Percentiles rank a stretch among this genome's conserved stretches.
phyloP scores from a whole-genome alignment of 2,329 filamentous ascomycete genomes.

The Fusarium robinianum region DNA sequence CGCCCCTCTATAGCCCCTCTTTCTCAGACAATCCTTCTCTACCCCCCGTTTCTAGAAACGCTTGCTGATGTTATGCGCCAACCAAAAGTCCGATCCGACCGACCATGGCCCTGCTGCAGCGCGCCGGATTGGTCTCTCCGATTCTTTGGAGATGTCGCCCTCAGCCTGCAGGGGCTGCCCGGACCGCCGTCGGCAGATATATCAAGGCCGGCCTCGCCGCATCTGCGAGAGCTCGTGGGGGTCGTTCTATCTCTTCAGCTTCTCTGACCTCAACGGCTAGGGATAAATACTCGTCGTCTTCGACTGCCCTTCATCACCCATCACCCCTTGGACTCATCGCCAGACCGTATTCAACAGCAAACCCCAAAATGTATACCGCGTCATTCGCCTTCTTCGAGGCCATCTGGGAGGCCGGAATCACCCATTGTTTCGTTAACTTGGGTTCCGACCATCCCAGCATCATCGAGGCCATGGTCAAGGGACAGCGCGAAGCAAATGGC shows the following conservation, averaged over 20 bases:
- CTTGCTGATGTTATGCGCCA: slow-evolving; percentile 17
- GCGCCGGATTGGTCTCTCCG: slow-evolving; percentile 31
- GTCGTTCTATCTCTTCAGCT: slow-evolving; percentile 12
- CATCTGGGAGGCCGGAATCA: slow-evolving; percentile 70
- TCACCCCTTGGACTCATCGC: slow-evolving; percentile 19
- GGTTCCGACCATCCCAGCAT: slow-evolving; percentile 77
- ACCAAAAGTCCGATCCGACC: slow-evolving; percentile 9
- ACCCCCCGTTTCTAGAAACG: not conserved
- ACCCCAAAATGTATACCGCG: slow-evolving; percentile 65
- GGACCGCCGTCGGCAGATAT: slow-evolving; percentile 25
- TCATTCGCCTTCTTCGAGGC: slow-evolving; percentile 84
- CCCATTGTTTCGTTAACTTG: slow-evolving; percentile 66
- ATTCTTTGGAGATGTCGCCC: slow-evolving; percentile 29
- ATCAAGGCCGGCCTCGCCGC: slow-evolving; percentile 17
- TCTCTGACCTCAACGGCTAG: slow-evolving; percentile 7
- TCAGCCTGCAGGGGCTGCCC: slow-evolving; percentile 17
- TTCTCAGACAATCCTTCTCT: not conserved
- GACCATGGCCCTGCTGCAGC: slow-evolving; percentile 35
- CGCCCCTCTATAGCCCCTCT: not conserved
- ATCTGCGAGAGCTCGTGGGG: slow-evolving; percentile 6
- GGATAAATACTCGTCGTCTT: slow-evolving; percentile 2
- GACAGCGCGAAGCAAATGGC: slow-evolving; percentile 66
- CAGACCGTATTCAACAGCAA: slow-evolving; percentile 33
- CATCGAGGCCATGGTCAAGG: slow-evolving; percentile 79
- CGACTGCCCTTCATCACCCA: slow-evolving; percentile 14